Evolutionary conservation across 2,329 filamentous ascomycete species (phyloP).

Genomic region (Penicillium decumbens): DNA sequence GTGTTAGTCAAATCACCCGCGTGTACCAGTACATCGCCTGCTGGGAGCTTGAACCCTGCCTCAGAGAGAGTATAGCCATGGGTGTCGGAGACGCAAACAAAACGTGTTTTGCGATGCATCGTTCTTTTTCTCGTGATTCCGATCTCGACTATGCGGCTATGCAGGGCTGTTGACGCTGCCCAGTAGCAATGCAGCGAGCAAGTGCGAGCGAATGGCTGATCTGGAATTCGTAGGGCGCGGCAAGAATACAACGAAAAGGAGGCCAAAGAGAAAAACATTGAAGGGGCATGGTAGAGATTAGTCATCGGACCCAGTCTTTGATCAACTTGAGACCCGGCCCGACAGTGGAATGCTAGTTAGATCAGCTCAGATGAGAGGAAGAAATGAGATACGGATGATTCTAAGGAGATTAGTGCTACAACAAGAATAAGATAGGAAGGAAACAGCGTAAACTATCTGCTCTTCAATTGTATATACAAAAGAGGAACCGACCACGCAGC

Average conservation of each 20-base stretch:
- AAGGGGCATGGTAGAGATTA: slow-evolving; percentile 15
- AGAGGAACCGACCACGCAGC: neutral
- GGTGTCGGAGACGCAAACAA: slow-evolving; percentile 58
- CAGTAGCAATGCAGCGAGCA: neutral
- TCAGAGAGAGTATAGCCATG: slow-evolving; percentile 50
- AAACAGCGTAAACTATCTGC: neutral
- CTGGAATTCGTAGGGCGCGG: slow-evolving; percentile 7
- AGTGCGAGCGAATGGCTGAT: slow-evolving; percentile 4
- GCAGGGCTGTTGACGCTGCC: neutral
- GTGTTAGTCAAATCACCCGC: slow-evolving; percentile 57
- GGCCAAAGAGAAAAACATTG: slow-evolving; percentile 7
- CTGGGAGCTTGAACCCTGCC: slow-evolving; percentile 49
- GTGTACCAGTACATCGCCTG: slow-evolving; percentile 56
- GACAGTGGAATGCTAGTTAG: neutral
- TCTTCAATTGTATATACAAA: neutral
- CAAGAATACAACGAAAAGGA: neutral
- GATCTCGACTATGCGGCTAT: neutral
- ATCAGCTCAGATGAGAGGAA: neutral
- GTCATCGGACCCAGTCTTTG: slow-evolving; percentile 24
- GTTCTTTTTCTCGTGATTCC: neutral
- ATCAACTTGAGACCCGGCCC: slow-evolving; percentile 6
- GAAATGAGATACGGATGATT: neutral
- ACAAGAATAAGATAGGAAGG: neutral
- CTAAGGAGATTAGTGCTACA: neutral
- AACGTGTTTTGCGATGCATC: slow-evolving; percentile 44